Evolutionary conservation across 2,329 filamentous ascomycete genomes (phyloP).

Genomic region (Alternaria triticina): DNA sequence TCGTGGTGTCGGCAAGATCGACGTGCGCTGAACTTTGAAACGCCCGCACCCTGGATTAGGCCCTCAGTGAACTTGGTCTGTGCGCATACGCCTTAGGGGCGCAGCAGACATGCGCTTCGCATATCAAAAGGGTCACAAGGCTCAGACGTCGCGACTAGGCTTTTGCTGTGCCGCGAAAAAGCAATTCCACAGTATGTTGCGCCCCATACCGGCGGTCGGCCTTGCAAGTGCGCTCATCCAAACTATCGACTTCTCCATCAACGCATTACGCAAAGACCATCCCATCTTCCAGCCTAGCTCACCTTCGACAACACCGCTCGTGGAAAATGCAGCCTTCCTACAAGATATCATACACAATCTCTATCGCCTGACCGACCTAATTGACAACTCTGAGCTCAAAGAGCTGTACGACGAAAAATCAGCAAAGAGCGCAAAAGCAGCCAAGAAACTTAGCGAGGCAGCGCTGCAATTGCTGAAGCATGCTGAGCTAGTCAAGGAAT

Average conservation of each 20-base stretch:
- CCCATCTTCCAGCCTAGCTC: constrained; percentile 25
- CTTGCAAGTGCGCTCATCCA: constrained; percentile 23
- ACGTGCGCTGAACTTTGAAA: neutral
- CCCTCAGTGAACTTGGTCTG: neutral
- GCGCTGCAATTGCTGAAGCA: constrained; percentile 35
- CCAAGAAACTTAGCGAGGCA: constrained; percentile 33
- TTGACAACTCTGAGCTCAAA: constrained; percentile 28
- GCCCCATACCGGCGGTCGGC: neutral
- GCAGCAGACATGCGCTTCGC: constrained; percentile 2
- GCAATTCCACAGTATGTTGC: neutral
- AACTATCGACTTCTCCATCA: constrained; percentile 31
- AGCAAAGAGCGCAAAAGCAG: constrained; percentile 16
- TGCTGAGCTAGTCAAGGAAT: constrained; percentile 29
- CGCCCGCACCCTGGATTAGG: neutral
- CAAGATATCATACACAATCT: constrained; percentile 32
- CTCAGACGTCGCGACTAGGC: neutral
- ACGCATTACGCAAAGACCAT: constrained; percentile 31
- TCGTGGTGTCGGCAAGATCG: neutral
- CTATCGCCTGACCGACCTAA: constrained; percentile 26
- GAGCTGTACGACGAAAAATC: constrained; percentile 24
- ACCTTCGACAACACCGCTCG: constrained; percentile 12
- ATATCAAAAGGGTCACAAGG: neutral
- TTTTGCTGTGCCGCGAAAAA: neutral
- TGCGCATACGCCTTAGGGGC: neutral
- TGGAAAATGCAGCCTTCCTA: constrained; percentile 29